Evolutionary conservation across 2,329 filamentous ascomycete genomes (phyloP).

Genomic region (Fusarium marasasianum): DNA sequence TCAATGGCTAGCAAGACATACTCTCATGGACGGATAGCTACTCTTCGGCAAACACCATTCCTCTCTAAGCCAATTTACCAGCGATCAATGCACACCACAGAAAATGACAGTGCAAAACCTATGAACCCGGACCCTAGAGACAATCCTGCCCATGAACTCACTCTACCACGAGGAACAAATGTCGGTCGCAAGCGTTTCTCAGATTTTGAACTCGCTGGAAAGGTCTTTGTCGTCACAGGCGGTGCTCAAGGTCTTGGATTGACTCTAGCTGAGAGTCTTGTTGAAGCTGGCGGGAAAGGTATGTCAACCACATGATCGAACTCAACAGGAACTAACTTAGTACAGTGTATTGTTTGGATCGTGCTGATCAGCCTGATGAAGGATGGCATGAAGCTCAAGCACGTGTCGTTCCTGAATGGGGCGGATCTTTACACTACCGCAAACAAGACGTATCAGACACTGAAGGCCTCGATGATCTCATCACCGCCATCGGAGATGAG

Average conservation of each 20-base stretch:
- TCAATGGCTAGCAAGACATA: neutral
- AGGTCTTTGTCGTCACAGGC: slow-evolving; percentile 80
- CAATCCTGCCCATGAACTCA: slow-evolving; percentile 17
- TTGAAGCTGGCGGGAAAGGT: slow-evolving; percentile 81
- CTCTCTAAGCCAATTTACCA: neutral
- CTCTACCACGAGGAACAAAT: slow-evolving; percentile 26
- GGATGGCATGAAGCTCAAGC: slow-evolving; percentile 73
- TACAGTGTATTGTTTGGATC: slow-evolving; percentile 5
- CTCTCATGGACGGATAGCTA: neutral
- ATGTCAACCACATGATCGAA: neutral
- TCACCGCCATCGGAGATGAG: slow-evolving; percentile 73
- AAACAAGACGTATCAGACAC: slow-evolving; percentile 85
- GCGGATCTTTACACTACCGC: slow-evolving; percentile 75
- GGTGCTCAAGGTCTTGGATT: slow-evolving; percentile 81
- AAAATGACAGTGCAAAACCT: slow-evolving; percentile 12
- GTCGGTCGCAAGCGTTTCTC: slow-evolving; percentile 59
- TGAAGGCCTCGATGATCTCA: slow-evolving; percentile 70
- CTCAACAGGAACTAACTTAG: accelerated
- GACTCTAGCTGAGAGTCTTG: slow-evolving; percentile 78
- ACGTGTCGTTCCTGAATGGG: slow-evolving; percentile 63
- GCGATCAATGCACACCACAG: slow-evolving; percentile 7
- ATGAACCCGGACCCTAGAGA: slow-evolving; percentile 41
- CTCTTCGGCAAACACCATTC: neutral
- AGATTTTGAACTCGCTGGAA: slow-evolving; percentile 79
- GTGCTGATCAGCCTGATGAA: slow-evolving; percentile 49